A percentile compares a stretch with the other conserved stretches of the same genome.
Conservation (phyloP, 257 asterid species). For the Rubia yunnanensis region DNA sequence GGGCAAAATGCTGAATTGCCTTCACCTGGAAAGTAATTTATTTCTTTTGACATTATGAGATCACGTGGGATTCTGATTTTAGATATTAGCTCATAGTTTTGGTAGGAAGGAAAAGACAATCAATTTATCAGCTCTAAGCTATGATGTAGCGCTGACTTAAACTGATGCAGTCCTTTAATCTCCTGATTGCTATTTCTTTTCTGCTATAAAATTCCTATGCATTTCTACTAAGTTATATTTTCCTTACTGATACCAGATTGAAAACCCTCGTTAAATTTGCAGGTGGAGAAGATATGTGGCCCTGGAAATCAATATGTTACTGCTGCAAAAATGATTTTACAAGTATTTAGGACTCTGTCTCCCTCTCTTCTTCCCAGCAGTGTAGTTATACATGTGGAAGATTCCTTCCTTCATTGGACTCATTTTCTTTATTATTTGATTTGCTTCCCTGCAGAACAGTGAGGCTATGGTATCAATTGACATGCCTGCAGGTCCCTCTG, state of each 20-base stretch:
- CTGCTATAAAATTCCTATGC: not conserved
- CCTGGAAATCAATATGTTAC: conserved; percentile 99
- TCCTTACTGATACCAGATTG: conserved; percentile 10
- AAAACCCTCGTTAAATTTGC: conserved; percentile 21
- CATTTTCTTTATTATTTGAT: not conserved
- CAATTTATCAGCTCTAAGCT: not conserved
- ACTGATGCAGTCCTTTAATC: not conserved
- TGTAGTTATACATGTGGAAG: not conserved
- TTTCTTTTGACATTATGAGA: not conserved
- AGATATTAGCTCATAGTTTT: not conserved
- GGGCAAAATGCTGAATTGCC: not conserved
- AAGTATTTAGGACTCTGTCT: conserved; percentile 32
- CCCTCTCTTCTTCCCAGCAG: not conserved
- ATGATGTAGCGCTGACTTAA: not conserved
- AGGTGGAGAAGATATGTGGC: conserved; percentile 94
- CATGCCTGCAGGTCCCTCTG: conserved; percentile 99
- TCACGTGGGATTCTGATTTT: not conserved
- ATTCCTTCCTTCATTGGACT: not conserved
- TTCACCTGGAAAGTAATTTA: not conserved
- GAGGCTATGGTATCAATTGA: conserved; percentile 97
- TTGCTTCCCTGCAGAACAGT: conserved; percentile 59
- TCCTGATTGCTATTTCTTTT: not conserved
- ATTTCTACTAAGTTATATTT: not conserved
- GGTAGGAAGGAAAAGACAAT: not conserved
- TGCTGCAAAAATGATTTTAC: conserved; percentile 96